A percentile compares a stretch with the other conserved stretches of the same genome.
Conservation (phyloP, 2,329 filamentous ascomycete species). For the Botrytis pseudocinerea region DNA sequence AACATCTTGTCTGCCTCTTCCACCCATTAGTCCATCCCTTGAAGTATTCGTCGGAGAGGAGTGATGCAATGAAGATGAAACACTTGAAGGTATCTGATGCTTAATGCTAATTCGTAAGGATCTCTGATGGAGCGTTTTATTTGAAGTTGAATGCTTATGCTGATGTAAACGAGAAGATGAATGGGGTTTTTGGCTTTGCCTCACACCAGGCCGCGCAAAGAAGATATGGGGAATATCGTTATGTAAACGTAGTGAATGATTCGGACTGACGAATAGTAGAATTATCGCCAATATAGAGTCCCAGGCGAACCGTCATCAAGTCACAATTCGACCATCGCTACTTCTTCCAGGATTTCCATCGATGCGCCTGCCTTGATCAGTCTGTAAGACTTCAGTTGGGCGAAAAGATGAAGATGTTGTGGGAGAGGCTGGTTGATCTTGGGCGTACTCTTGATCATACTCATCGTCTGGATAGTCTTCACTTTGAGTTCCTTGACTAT, state of each 20-base stretch:
- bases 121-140: conserved; percentile 10
- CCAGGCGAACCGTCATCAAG: background rate
- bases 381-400: conserved; percentile 8
- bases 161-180: conserved; percentile 6
- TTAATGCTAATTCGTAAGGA: conserved; percentile 15
- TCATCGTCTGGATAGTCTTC: conserved; percentile 52
- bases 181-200: background rate
- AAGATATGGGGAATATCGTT: background rate
- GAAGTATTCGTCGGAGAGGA: conserved; percentile 18
- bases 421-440: conserved; percentile 22
- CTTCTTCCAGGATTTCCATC: conserved; percentile 13
- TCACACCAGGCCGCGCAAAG: conserved; percentile 3
- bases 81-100: conserved; percentile 19
- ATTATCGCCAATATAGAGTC: background rate
- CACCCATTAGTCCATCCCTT: conserved; percentile 7
- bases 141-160: conserved; percentile 18
- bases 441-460: conserved; percentile 49
- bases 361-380: conserved; percentile 9
- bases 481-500: conserved; percentile 46
- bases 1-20: conserved; percentile 11
- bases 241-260: conserved; percentile 9
- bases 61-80: conserved; percentile 18
- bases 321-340: conserved; percentile 21
- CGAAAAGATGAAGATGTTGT: background rate
- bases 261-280: background rate